These are phyloP conservation scores for Rhynchospora tenuis DNA, from an alignment of 176 grass and related monocot genomes.

Conservation along the genomic window DNA sequence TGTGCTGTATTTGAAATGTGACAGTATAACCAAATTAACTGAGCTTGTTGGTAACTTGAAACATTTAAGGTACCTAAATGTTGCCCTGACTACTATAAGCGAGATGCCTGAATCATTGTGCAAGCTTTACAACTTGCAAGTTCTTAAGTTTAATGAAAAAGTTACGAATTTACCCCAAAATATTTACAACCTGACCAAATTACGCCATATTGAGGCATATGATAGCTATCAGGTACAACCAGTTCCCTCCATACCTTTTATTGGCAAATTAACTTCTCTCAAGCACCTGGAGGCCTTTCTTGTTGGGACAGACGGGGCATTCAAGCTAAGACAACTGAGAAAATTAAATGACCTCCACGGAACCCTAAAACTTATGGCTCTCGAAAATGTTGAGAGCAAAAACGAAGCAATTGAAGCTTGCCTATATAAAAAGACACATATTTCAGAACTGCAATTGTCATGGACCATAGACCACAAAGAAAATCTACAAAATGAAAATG, in stretches of 20 bases:
- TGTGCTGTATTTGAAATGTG: neutral
- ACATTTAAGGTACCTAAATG: conserved; percentile 23
- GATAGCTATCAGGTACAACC: neutral
- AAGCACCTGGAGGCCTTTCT: neutral
- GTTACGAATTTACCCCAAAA: rapidly evolving
- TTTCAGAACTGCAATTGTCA: neutral
- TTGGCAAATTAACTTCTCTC: conserved; percentile 14
- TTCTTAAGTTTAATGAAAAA: neutral
- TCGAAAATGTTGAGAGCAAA: conserved; percentile 32
- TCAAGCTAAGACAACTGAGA: conserved; percentile 14
- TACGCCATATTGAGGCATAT: neutral
- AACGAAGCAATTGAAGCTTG: conserved; percentile 22
- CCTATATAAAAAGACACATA: conserved; percentile 1
- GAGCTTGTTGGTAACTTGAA: conserved; percentile 24
- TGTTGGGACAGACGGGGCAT: neutral
- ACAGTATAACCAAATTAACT: neutral
- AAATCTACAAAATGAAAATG: neutral
- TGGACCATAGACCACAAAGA: neutral
- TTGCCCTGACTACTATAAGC: neutral
- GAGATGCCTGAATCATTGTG: conserved; percentile 18
- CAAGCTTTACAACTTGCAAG: conserved; percentile 37
- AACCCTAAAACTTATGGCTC: neutral
- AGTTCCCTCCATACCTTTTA: neutral
- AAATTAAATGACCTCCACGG: conserved; percentile 17
- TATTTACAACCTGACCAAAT: conserved; percentile 4